Evolutionary conservation across 2,329 filamentous ascomycete genomes (phyloP), one percentile per base, ranked within the genome.

Genomic region (Anthostomella pinea): DNA sequence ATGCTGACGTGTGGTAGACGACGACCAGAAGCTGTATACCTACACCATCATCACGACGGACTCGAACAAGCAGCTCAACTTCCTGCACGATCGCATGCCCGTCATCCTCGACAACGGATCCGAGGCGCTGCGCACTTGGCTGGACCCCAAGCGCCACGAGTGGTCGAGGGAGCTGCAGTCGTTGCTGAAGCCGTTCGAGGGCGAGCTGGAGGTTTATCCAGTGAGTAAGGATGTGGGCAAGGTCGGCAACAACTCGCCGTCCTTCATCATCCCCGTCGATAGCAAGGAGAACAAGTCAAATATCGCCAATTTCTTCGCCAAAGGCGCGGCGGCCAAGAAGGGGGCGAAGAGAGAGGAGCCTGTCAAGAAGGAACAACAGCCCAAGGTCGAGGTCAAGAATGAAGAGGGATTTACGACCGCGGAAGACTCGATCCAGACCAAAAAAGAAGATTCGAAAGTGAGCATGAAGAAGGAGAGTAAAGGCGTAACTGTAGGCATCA

Each of bases 31-130:
- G 59, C 66, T 81, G 5, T 96, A 91, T 59, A 94, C 88, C 0
- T 98, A 95, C 62, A 91, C 90, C 2, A 80, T 98, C 57, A 91
- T 97, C 60, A 98, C 93, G 1, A 97, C 91, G 1, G 77, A 83
- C 42, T 86, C 88, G 6, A 95, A 91, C 54, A 71, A 81, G 45
- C 85, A 91, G 58, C 71, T 97, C 31, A 81, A 73, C 18, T 97
- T 95, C 49, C 70, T 98, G 13, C 93, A 98, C 58, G 85, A 95
- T 55, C 82, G 93, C 11, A 98, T 98, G 93, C 93, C 93, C 0
- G 91, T 95, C 5, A 86, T 97, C 19, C 62, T 98, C 1, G 82
- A 96, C 5, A 80, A 85, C 4, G 81, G 80, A 4, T 87, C 83
- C 1, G 74, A 85, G 1, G 75, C 71, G 8, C 70, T 95, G 55